phyloP scores from a whole-genome alignment of 2,329 filamentous ascomycete genomes.

The Ambrosiella cleistominuta region DNA sequence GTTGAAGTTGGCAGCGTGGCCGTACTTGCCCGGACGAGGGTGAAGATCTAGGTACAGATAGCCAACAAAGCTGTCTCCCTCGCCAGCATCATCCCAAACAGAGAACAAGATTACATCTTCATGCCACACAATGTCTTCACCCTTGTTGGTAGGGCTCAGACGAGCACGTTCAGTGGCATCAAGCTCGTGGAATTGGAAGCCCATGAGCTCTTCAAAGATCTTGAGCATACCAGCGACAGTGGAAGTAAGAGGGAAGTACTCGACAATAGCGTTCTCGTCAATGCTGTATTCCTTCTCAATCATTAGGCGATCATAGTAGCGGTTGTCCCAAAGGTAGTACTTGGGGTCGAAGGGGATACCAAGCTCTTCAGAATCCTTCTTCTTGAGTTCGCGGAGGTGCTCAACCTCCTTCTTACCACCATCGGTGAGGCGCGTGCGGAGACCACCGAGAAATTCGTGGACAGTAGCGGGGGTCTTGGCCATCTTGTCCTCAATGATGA shows the following conservation, averaged over 20 bases:
- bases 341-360: slow-evolving; percentile 43
- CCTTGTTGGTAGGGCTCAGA: slow-evolving; percentile 49
- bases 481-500: slow-evolving; percentile 72
- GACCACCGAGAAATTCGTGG: slow-evolving; percentile 52
- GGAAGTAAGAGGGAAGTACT: slow-evolving; percentile 64
- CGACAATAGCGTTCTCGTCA: slow-evolving; percentile 61
- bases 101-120: slow-evolving; percentile 68
- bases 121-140: slow-evolving; percentile 62
- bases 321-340: slow-evolving; percentile 70
- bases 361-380: slow-evolving; percentile 44
- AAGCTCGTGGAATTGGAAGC: slow-evolving; percentile 60
- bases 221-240: slow-evolving; percentile 63
- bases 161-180: slow-evolving; percentile 45
- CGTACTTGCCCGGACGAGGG: slow-evolving; percentile 66
- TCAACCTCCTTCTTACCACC: slow-evolving; percentile 55
- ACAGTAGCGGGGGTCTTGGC: slow-evolving; percentile 59
- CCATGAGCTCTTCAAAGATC: slow-evolving; percentile 72
- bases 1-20: slow-evolving; percentile 73
- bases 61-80: slow-evolving; percentile 56
- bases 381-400: slow-evolving; percentile 57
- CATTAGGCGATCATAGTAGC: slow-evolving; percentile 66
- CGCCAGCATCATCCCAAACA: slow-evolving; percentile 61
- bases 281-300: slow-evolving; percentile 66
- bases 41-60: slow-evolving; percentile 73
- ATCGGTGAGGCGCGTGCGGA: slow-evolving; percentile 46